These are phyloP conservation scores for Diaporthe amygdali DNA, from an alignment of 2,329 filamentous ascomycete species.

Conservation along the genomic window DNA sequence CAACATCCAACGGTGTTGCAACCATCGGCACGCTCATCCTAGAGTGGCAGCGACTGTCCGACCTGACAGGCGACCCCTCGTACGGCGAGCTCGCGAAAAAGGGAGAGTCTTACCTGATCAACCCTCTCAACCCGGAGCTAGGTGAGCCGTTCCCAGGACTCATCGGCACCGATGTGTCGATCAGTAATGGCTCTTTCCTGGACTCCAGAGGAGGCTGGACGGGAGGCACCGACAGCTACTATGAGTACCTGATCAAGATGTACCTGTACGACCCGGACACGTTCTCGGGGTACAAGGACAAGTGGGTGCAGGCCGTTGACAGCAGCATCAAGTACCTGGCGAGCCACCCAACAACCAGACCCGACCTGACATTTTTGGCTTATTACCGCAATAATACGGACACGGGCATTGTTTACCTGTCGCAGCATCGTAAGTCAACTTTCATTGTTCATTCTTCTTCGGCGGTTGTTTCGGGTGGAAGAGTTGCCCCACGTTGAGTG, in stretches of 20 bases:
- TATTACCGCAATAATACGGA: constrained; percentile 52
- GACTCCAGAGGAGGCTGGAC: constrained; percentile 77
- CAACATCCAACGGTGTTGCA: constrained; percentile 72
- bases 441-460: neutral
- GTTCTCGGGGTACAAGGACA: constrained; percentile 71
- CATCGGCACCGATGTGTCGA: constrained; percentile 70
- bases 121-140: constrained; percentile 61
- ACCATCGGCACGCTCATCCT: constrained; percentile 79
- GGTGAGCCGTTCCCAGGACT: constrained; percentile 80
- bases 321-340: constrained; percentile 75
- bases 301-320: constrained; percentile 77
- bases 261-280: constrained; percentile 75
- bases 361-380: constrained; percentile 76
- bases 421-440: constrained; percentile 52
- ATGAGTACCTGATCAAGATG: constrained; percentile 93
- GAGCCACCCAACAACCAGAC: constrained; percentile 68
- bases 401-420: constrained; percentile 40
- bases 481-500: neutral
- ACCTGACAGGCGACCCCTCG: constrained; percentile 70
- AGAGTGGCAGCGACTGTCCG: constrained; percentile 83
- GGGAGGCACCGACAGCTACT: constrained; percentile 80
- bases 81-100: constrained; percentile 72
- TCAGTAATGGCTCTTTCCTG: constrained; percentile 69
- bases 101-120: constrained; percentile 72
- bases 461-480: neutral